These are phyloP conservation scores for Rhizophora apiculata DNA, from an alignment of 345 rosid species.

Conservation along the genomic window DNA sequence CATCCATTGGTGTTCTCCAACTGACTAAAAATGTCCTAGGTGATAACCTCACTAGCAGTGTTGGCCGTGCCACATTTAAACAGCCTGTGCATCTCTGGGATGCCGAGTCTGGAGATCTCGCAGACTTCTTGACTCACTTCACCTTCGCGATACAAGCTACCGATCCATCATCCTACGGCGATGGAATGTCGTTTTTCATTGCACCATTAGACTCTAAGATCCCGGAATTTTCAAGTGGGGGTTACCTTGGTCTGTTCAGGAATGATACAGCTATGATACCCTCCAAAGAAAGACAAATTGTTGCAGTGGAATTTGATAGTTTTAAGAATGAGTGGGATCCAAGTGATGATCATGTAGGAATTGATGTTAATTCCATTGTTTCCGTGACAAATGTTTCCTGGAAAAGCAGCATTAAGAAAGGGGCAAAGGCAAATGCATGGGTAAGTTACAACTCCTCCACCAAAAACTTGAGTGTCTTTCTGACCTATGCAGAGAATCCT, in stretches of 20 bases:
- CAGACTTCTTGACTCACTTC: constrained; percentile 54
- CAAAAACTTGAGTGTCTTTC: constrained; percentile 44
- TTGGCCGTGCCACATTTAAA: constrained; percentile 43
- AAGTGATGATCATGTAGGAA: constrained; percentile 46
- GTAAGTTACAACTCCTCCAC: constrained; percentile 46
- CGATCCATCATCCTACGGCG: constrained; percentile 19
- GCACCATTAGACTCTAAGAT: constrained; percentile 40
- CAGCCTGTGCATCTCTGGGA: constrained; percentile 48
- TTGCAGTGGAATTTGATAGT: constrained; percentile 57
- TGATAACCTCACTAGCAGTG: constrained; percentile 28
- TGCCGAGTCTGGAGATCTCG: constrained; percentile 27
- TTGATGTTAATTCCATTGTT: constrained; percentile 45
- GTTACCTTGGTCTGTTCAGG: constrained; percentile 42
- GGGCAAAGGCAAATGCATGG: constrained; percentile 44
- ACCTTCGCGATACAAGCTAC: constrained; percentile 28
- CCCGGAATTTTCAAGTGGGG: constrained; percentile 41
- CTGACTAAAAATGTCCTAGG: constrained; percentile 37
- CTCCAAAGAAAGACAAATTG: constrained; percentile 26
- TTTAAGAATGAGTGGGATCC: constrained; percentile 45
- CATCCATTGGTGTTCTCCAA: constrained; percentile 27
- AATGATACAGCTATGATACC: constrained; percentile 1
- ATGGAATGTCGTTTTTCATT: constrained; percentile 50
- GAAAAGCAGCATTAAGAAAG: constrained; percentile 39
- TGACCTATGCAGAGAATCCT: constrained; percentile 37
- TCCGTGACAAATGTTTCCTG: constrained; percentile 31